Percentiles rank a stretch among this genome's conserved stretches.
Evolutionary conservation across 2,329 filamentous ascomycete species (phyloP).

Genomic region (Clathrospora elynae): DNA sequence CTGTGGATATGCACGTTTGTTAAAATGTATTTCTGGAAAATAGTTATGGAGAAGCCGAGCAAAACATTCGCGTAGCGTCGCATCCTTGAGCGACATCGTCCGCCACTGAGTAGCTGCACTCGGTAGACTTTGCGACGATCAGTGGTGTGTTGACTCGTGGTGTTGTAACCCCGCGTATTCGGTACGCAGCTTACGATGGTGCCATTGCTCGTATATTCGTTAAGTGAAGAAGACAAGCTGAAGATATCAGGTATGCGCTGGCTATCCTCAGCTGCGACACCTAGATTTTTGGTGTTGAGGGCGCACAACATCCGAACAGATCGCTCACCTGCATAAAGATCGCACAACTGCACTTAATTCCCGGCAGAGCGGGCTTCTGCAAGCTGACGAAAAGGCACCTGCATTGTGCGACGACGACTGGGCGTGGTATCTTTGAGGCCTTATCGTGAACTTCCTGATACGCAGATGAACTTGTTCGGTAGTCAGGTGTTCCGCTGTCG

Average conservation of each 20-base stretch:
- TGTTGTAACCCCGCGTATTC: too few species aligned
- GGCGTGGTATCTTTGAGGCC: slow-evolving; percentile 8
- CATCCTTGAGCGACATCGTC: slow-evolving; percentile 31
- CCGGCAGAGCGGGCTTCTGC: slow-evolving; percentile 3
- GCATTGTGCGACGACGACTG: slow-evolving; percentile 28
- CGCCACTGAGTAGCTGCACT: slow-evolving; percentile 23
- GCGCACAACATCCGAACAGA: slow-evolving; percentile 15
- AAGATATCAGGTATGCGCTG: background rate
- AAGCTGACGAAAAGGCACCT: slow-evolving; percentile 20
- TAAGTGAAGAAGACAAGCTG: slow-evolving; percentile 5
- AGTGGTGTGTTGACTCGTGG: slow-evolving; percentile 13
- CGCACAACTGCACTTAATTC: slow-evolving; percentile 12
- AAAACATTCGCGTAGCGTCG: slow-evolving; percentile 21
- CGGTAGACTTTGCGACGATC: slow-evolving; percentile 22
- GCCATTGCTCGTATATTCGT: too few species aligned
- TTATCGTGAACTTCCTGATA: slow-evolving; percentile 29
- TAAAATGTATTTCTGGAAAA: slow-evolving; percentile 24
- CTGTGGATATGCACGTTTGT: slow-evolving; percentile 20
- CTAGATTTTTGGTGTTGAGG: slow-evolving; percentile 6
- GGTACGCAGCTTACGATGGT: too few species aligned
- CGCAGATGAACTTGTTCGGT: slow-evolving; percentile 13
- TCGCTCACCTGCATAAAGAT: slow-evolving; percentile 15
- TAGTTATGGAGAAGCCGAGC: slow-evolving; percentile 15
- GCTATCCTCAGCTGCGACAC: slow-evolving; percentile 1
- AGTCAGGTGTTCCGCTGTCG: slow-evolving; percentile 13